Conservation (phyloP, 345 rosid genomes). For the Euclidium syriacum region DNA sequence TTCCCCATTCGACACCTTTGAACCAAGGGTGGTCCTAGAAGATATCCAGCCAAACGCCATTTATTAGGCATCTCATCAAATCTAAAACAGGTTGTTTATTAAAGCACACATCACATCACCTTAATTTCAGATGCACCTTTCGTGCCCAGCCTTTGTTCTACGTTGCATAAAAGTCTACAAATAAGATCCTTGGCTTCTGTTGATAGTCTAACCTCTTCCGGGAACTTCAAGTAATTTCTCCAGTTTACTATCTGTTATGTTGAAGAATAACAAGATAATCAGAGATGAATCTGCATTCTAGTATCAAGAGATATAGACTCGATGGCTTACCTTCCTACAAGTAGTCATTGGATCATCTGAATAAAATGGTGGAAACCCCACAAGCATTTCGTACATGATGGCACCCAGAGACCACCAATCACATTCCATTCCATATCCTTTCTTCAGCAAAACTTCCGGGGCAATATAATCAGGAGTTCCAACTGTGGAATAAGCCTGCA, state of each 20-base stretch:
- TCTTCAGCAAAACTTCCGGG: conserved; percentile 91
- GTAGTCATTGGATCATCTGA: conserved; percentile 99
- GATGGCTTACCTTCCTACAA: conserved; percentile 74
- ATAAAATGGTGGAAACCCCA: conserved; percentile 98
- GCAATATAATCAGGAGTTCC: conserved; percentile 99
- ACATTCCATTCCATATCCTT: conserved; percentile 98
- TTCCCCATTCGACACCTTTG: conserved; percentile 79
- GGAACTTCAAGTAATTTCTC: conserved; percentile 93
- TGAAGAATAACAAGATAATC: background rate
- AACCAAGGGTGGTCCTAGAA: conserved; percentile 89
- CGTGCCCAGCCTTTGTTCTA: conserved; percentile 86
- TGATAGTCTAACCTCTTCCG: conserved; percentile 92
- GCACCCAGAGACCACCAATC: conserved; percentile 99
- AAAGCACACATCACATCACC: conserved; percentile 60
- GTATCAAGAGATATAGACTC: background rate
- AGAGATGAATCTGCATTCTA: background rate
- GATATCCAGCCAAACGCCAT: conserved; percentile 18
- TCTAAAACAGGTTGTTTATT: conserved; percentile 38
- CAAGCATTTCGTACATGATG: conserved; percentile 99
- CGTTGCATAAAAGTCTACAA: conserved; percentile 85
- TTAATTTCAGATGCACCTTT: conserved; percentile 89
- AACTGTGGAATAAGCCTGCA: conserved; percentile 96
- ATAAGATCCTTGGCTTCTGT: conserved; percentile 86
- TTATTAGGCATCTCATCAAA: conserved; percentile 9
- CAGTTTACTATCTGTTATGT: conserved; percentile 86